phyloP scores from a whole-genome alignment of 169 alveolate species.

The Eimeria maxima region DNA sequence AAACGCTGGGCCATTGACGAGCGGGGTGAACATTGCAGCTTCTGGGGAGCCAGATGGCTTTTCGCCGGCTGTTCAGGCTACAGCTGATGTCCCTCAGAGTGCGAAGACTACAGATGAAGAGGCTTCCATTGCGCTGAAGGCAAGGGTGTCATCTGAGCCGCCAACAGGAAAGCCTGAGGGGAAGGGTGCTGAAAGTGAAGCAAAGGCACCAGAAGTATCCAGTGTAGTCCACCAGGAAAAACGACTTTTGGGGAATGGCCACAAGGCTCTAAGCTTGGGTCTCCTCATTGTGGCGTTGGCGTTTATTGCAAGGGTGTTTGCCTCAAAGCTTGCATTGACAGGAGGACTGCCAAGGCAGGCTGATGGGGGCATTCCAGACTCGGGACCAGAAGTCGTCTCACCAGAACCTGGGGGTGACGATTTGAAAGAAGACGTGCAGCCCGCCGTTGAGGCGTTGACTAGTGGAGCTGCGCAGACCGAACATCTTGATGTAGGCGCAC shows the following conservation, averaged over 20 bases:
- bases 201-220: neutral
- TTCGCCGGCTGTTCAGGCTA: neutral
- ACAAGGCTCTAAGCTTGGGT: neutral
- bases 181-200: neutral
- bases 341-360: neutral
- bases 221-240: neutral
- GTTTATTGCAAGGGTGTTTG: neutral
- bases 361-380: neutral
- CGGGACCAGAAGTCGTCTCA: neutral
- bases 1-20: neutral
- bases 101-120: neutral
- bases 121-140: neutral
- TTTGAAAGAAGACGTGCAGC: neutral
- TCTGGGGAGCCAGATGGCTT: slow-evolving; percentile 1
- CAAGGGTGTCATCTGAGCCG: neutral
- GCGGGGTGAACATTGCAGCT: neutral
- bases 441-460: neutral
- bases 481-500: neutral
- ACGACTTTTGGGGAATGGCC: neutral
- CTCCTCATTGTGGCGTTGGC: neutral
- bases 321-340: neutral
- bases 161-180: neutral
- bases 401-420: neutral
- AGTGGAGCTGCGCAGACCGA: neutral
- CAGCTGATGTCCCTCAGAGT: neutral